These are phyloP conservation scores for Zoysia pacifica DNA, from an alignment of 176 grass and related monocot species.

Conservation along the genomic window DNA sequence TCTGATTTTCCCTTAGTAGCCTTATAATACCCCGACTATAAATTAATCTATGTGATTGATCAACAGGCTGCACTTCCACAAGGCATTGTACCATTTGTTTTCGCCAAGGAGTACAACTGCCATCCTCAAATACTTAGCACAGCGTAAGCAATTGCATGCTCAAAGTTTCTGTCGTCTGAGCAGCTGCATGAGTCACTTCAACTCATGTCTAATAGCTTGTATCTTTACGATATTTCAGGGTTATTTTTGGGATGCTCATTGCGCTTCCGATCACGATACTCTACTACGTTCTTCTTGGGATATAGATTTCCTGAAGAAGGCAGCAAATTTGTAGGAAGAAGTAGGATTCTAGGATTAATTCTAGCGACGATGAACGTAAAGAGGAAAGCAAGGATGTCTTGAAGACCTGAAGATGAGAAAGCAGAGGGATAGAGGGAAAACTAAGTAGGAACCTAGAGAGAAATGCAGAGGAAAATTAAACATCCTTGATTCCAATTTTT, in stretches of 20 bases:
- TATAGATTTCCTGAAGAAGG: slow-evolving; percentile 53
- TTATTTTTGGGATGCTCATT: slow-evolving; percentile 97
- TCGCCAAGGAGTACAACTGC: slow-evolving; percentile 97
- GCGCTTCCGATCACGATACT: slow-evolving; percentile 92
- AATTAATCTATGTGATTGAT: slow-evolving; percentile 5
- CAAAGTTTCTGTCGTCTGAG: background rate
- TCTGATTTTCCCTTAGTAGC: background rate
- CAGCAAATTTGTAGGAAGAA: slow-evolving; percentile 13
- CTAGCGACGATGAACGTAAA: slow-evolving; percentile 14
- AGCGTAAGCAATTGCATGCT: slow-evolving; percentile 55
- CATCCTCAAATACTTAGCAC: slow-evolving; percentile 97
- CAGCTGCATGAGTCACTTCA: background rate
- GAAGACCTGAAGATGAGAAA: slow-evolving; percentile 41
- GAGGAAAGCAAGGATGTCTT: background rate
- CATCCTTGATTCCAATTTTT: slow-evolving; percentile 42
- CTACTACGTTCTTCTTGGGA: slow-evolving; percentile 89
- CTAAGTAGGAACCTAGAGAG: slow-evolving; percentile 51
- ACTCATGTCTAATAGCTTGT: background rate
- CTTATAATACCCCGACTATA: background rate
- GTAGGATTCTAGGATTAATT: slow-evolving; percentile 49
- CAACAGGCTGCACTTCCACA: slow-evolving; percentile 93
- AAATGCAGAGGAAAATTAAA: slow-evolving; percentile 40
- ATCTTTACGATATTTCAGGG: slow-evolving; percentile 44
- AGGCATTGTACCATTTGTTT: slow-evolving; percentile 97
- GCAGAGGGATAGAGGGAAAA: slow-evolving; percentile 30